Conservation (phyloP, 1,139 yeast genomes). For the Debaryomyces fabryi region DNA sequence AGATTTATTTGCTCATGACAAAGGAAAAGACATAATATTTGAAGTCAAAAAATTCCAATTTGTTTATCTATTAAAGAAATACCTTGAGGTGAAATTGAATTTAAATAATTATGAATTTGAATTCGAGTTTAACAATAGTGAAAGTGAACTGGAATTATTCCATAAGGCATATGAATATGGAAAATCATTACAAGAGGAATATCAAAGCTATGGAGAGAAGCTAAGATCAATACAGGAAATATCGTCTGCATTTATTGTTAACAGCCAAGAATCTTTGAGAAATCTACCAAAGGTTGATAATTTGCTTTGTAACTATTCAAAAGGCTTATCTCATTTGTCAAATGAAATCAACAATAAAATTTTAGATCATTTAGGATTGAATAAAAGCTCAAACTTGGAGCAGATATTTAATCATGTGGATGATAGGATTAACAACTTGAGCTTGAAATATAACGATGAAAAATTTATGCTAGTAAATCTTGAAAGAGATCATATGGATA, state of each 20-base stretch:
- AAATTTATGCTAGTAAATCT: slow-evolving; percentile 43
- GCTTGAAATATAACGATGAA: slow-evolving; percentile 34
- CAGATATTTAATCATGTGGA: slow-evolving; percentile 36
- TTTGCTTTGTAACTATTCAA: slow-evolving; percentile 25
- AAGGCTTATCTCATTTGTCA: slow-evolving; percentile 22
- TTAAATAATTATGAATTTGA: slow-evolving; percentile 20
- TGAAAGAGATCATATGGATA: slow-evolving; percentile 40
- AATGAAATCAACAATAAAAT: slow-evolving; percentile 33
- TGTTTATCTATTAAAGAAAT: slow-evolving; percentile 31
- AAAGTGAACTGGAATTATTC: slow-evolving; percentile 18
- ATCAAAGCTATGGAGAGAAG: slow-evolving; percentile 15
- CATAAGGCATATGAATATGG: slow-evolving; percentile 42
- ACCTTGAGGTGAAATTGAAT: slow-evolving; percentile 23
- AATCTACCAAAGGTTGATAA: slow-evolving; percentile 27
- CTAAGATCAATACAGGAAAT: slow-evolving; percentile 25
- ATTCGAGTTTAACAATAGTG: slow-evolving; percentile 17
- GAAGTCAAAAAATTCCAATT: slow-evolving; percentile 56
- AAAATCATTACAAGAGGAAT: slow-evolving; percentile 41
- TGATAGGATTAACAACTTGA: slow-evolving; percentile 34
- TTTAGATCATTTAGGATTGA: slow-evolving; percentile 30
- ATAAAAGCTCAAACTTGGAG: slow-evolving; percentile 35
- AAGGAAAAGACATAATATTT: slow-evolving; percentile 50
- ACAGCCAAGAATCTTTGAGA: slow-evolving; percentile 22
- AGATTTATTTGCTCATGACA: slow-evolving; percentile 34
- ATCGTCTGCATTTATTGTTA: slow-evolving; percentile 33